Conservation (phyloP, 208 protist genomes). For the Leishmania lainsoni region DNA sequence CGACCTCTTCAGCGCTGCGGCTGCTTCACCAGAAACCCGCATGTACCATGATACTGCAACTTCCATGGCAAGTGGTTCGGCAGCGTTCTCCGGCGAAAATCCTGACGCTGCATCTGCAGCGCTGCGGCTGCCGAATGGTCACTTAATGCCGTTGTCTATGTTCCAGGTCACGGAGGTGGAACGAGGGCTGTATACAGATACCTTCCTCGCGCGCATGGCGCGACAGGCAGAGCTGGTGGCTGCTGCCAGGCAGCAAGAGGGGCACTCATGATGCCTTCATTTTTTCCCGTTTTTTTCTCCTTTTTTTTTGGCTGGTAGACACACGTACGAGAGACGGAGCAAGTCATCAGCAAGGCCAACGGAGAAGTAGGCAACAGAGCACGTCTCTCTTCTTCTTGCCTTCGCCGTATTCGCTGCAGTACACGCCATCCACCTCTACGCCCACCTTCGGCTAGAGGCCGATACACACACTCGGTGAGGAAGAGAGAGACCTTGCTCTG, state of each 20-base stretch:
- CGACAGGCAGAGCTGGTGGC: conserved; percentile 27
- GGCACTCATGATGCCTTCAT: not conserved
- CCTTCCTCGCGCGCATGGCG: conserved; percentile 37
- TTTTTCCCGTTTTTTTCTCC: not conserved
- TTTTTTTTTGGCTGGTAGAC: not conserved
- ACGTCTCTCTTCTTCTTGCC: too few species aligned
- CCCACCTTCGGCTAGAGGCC: too few species aligned
- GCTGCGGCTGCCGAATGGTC: conserved; percentile 51
- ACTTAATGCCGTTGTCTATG: conserved; percentile 62
- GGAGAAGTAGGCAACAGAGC: too few species aligned
- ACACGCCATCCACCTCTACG: too few species aligned
- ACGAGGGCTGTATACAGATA: conserved; percentile 28
- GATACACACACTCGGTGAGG: not conserved
- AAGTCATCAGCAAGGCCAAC: too few species aligned
- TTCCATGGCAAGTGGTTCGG: not conserved
- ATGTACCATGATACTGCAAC: not conserved
- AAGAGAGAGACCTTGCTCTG: too few species aligned
- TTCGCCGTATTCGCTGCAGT: too few species aligned
- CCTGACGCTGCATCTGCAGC: not conserved
- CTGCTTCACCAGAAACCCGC: not conserved
- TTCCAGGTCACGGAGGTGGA: conserved; percentile 64
- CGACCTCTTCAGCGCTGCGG: conserved; percentile 74
- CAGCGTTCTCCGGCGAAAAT: not conserved
- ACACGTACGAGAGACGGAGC: too few species aligned
- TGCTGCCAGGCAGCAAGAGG: conserved; percentile 7